A percentile compares a stretch with the other conserved stretches of the same genome.
Conservation (phyloP, 805 yeast genomes). For the Sugiyamaella marilandica region DNA sequence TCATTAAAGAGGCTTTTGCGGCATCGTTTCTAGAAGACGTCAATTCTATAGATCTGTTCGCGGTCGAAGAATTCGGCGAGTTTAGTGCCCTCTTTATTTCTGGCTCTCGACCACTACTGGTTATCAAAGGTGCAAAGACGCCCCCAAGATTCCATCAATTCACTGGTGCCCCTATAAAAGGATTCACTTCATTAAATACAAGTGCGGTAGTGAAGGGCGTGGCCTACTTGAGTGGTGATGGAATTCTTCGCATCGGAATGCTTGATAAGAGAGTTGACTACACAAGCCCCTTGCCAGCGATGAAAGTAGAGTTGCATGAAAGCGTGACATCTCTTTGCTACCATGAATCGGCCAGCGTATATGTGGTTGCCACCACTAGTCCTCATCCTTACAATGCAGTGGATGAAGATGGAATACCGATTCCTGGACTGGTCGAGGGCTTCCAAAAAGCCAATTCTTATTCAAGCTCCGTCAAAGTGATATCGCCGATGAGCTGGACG, state of each 20-base stretch:
- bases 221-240: conserved; percentile 61
- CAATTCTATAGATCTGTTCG: conserved; percentile 47
- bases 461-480: conserved; percentile 56
- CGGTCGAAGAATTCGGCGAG: conserved; percentile 57
- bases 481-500: conserved; percentile 74
- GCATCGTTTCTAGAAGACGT: conserved; percentile 27
- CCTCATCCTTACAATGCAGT: conserved; percentile 57
- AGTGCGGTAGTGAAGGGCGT: conserved; percentile 43
- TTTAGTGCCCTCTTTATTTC: conserved; percentile 52
- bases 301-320: conserved; percentile 42
- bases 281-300: conserved; percentile 14
- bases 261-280: conserved; percentile 18
- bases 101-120: conserved; percentile 66
- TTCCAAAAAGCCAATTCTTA: conserved; percentile 53
- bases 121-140: conserved; percentile 61
- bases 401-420: conserved; percentile 67
- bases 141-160: conserved; percentile 63
- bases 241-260: conserved; percentile 50
- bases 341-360: conserved; percentile 61
- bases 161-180: conserved; percentile 47
- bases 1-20: conserved; percentile 37
- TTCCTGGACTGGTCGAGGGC: conserved; percentile 50
- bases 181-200: conserved; percentile 49
- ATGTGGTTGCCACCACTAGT: conserved; percentile 54
- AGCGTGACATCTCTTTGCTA: conserved; percentile 63